A percentile compares a stretch with the other conserved stretches of the same genome.
phyloP scores from a whole-genome alignment of 2,329 filamentous ascomycete species.

The Cladosporium sp. region DNA sequence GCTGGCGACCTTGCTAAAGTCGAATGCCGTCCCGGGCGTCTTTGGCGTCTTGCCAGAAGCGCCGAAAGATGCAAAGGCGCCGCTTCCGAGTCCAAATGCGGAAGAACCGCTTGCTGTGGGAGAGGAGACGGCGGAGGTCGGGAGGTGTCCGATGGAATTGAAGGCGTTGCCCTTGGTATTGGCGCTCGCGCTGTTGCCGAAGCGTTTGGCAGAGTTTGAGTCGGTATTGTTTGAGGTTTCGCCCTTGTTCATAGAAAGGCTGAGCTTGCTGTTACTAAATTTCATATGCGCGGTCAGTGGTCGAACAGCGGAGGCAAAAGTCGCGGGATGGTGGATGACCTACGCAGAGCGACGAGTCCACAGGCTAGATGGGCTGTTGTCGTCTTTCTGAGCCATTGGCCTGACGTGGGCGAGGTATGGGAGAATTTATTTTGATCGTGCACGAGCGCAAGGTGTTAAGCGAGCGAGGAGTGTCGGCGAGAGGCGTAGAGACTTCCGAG shows the following conservation, averaged over 20 bases:
- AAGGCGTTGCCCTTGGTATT: slow-evolving; percentile 73
- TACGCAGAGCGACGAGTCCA: slow-evolving; percentile 85
- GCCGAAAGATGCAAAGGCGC: slow-evolving; percentile 94
- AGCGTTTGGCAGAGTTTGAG: slow-evolving; percentile 64
- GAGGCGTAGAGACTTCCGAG: slow-evolving; percentile 12
- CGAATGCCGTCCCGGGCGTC: slow-evolving; percentile 66
- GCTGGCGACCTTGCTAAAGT: slow-evolving; percentile 57
- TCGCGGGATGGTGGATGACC: slow-evolving; percentile 28
- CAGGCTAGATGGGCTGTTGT: slow-evolving; percentile 39
- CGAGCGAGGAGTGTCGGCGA: slow-evolving; percentile 9
- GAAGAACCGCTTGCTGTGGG: slow-evolving; percentile 74
- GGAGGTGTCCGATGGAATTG: slow-evolving; percentile 67
- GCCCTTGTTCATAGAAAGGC: slow-evolving; percentile 68
- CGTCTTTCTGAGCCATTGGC: slow-evolving; percentile 30
- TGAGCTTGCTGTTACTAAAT: slow-evolving; percentile 78
- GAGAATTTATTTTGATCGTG: neutral
- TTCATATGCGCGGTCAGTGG: slow-evolving; percentile 26
- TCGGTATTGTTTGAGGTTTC: slow-evolving; percentile 46
- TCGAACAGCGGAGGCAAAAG: neutral
- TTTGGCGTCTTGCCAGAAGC: slow-evolving; percentile 76
- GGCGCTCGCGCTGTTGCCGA: slow-evolving; percentile 60
- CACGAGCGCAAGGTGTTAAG: slow-evolving; percentile 12
- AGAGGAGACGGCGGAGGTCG: slow-evolving; percentile 61
- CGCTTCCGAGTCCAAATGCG: slow-evolving; percentile 89
- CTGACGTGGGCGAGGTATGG: slow-evolving; percentile 4